These are phyloP conservation scores for Hymenochaete sp. DNA, from an alignment of 1,284 basidiomycete species.

Conservation along the genomic window DNA sequence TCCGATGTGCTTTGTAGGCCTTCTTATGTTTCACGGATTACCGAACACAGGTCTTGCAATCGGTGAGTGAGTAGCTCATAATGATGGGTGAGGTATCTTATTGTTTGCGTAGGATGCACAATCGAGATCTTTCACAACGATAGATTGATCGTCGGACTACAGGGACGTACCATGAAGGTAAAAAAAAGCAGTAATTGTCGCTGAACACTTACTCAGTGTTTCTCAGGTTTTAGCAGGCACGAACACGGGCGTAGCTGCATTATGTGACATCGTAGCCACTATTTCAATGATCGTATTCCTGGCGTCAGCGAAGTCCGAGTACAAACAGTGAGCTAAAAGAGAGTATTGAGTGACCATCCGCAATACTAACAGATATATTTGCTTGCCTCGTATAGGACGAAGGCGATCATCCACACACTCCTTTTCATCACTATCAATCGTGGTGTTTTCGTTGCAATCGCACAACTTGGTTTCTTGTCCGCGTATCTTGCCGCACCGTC, in stretches of 20 bases:
- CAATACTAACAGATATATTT: neutral
- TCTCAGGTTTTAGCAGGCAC: conserved; percentile 9
- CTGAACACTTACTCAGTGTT: neutral
- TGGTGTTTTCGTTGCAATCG: conserved; percentile 10
- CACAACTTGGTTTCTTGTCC: conserved; percentile 11
- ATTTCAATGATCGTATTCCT: conserved; percentile 13
- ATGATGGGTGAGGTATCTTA: neutral
- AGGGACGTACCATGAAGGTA: conserved; percentile 10
- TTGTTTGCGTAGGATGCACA: neutral
- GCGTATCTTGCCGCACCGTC: conserved; percentile 5
- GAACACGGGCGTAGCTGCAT: conserved; percentile 9
- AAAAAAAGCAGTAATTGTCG: neutral
- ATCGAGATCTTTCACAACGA: conserved; percentile 5
- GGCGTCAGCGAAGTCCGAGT: conserved; percentile 2
- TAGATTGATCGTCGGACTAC: conserved; percentile 7
- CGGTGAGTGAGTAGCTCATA: neutral
- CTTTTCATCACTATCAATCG: conserved; percentile 14
- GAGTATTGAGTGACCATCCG: neutral
- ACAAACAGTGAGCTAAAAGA: conserved; percentile 9
- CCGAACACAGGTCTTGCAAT: conserved; percentile 3
- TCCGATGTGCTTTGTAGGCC: neutral
- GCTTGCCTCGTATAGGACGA: conserved; percentile 3
- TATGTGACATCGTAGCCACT: conserved; percentile 13
- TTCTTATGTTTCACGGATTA: no score
- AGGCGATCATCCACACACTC: conserved; percentile 4